These are phyloP conservation scores for Agrocybe pediades DNA, from an alignment of 768 basidiomycete species.

Conservation along the genomic window DNA sequence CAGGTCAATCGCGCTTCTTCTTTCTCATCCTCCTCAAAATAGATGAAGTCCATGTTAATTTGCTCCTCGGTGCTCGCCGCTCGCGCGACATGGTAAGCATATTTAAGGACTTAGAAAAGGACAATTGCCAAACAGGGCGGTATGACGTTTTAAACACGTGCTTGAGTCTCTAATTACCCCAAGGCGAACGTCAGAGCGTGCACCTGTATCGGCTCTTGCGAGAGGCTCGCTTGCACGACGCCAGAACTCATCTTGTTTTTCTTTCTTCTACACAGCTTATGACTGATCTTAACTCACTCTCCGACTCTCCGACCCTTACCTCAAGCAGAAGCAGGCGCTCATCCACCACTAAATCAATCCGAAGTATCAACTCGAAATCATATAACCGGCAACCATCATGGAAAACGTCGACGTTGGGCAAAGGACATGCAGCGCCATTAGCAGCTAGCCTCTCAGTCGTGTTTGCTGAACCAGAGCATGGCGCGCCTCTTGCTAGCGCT, in stretches of 20 bases:
- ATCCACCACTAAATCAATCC: not conserved
- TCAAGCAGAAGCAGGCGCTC: constrained; percentile 6
- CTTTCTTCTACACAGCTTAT: not conserved
- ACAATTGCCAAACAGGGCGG: too few species aligned
- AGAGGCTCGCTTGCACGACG: not conserved
- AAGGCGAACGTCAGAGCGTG: not conserved
- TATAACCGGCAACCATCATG: constrained; percentile 1
- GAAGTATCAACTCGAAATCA: not conserved
- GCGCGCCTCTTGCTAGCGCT: not conserved
- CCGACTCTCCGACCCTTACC: not conserved
- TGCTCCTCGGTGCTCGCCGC: too few species aligned
- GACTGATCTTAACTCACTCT: not conserved
- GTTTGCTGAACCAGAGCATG: constrained; percentile 13
- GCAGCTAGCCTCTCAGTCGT: constrained; percentile 7
- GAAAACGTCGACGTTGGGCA: not conserved
- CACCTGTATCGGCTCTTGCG: not conserved
- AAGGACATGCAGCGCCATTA: not conserved
- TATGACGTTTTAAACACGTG: not conserved
- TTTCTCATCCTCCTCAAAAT: too few species aligned
- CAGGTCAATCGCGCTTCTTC: too few species aligned
- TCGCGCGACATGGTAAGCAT: too few species aligned
- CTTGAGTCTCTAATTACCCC: not conserved
- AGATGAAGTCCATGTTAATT: too few species aligned
- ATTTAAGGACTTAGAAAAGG: too few species aligned
- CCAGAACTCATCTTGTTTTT: not conserved